Evolutionary conservation across 306 rosid genomes (phyloP), one percentile per base, ranked within the genome.

Genomic region (Vigna radiata): DNA sequence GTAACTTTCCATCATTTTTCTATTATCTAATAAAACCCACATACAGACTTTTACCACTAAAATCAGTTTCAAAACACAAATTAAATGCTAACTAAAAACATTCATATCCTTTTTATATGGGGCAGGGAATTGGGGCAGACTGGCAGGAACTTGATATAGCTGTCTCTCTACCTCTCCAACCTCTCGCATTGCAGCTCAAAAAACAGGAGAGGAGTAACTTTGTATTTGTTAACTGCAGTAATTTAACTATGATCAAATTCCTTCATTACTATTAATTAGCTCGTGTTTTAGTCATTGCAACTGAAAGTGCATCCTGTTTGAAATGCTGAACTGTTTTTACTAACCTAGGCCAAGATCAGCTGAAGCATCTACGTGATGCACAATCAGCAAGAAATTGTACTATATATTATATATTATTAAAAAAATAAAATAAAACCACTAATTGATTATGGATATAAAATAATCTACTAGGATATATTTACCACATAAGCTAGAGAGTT

Each of bases 381-480:
- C 36, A 48, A 36, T 50, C 69, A 72, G 58, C 50, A 73, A 47
- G 21, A 50, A 17, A 68, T 27, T 27, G 21, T 18, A 47, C 50
- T 54, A 50, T 48, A 39, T 49, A 72, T 37, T 17, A 31, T 68
- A 13, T 5, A 50, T 11, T 2, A 44, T 44, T 12, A 11, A 44
- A 44, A 12, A 4, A 44, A 44, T 44, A 50, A 50, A 50, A 49
- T 4, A 27, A 43, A 33, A 17, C 67, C 25, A 50, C 15, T 47
- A 61, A 48, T 37, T 81, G 36, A 58, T 16, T 56, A 61, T 27
- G 60, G n/a, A 56, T 56, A 36, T 27, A 47, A 59, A 66, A 48
- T 39, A 36, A 60, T n/a, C 21, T 31, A 11, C 15, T 33, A 11
- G 70, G 67, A 73, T 55, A 66, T 62, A 8, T 59, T 6, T 17